Base-by-base conservation (phyloP, 2,329 filamentous ascomycete genomes). In the Penicillium sp. region DNA sequence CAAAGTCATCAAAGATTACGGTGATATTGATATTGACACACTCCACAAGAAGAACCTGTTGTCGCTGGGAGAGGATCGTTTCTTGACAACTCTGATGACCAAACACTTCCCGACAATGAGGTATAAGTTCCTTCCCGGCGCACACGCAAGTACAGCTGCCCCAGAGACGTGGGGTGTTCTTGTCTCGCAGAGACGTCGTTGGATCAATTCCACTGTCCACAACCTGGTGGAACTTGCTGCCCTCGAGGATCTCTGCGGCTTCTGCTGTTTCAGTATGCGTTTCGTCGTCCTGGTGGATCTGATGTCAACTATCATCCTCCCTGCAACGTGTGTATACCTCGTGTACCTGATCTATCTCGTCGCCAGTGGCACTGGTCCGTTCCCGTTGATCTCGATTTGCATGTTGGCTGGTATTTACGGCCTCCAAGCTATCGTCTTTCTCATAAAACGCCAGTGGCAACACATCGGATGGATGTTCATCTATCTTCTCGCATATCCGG, bases 401-500 rank as follows among this genome's bases (percentile, higher is more conserved):
- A 93, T 99, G 82, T 77, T 99, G 71, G 92, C 88, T 22, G 90
- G 85, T 56, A 91, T 97, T 15, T 99, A 99, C 69, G 94, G 94
- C 82, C 85, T 99, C 3, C 94, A 99, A 71, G 92, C 92, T 2
- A 77, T 97, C 57, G 95, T 99, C 68, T 99, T 99, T 79, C 92
- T 97, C 65, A 81, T 97, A 67, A 97, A 96, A 80, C 84, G 94
- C 50, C 91, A 97, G 75, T 99, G 94, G 94, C 92, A 99, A 73
- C 93, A 97, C 71, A 85, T 99, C 58, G 94, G 94, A 64, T 99
- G 94, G 94, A 97, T 99, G 92, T 88, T 99, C 63, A 97, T 99
- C 71, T 99, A 99, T 77, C 83, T 99, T 59, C 66, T 95, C n/a
- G 94, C 94, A 2, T 97, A 89, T 79, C 94, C 94, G 0, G 89